A percentile compares a stretch with the other conserved stretches of the same genome.
These are phyloP conservation scores for Lippia alba DNA, from an alignment of 305 asterid species.

Conservation along the genomic window DNA sequence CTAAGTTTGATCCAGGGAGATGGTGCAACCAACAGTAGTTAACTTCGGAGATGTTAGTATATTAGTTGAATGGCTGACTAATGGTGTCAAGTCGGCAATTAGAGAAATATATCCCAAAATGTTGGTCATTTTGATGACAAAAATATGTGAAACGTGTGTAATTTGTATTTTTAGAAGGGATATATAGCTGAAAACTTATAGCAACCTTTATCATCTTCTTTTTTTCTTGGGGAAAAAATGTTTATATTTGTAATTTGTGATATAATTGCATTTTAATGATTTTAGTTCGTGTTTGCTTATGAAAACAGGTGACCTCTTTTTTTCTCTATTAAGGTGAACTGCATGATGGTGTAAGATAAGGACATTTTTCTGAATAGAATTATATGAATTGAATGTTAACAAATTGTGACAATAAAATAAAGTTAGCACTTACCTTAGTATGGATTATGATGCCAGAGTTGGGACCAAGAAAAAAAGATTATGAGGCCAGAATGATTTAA, in stretches of 20 bases:
- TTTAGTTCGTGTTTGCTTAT: neutral
- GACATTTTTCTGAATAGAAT: too few relatives aligned
- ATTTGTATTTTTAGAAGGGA: slow-evolving; percentile 33
- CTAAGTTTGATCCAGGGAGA: slow-evolving; percentile 22
- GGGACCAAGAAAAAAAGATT: too few relatives aligned
- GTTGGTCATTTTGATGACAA: slow-evolving; percentile 30
- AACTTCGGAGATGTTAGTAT: slow-evolving; percentile 31
- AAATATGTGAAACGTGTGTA: slow-evolving; percentile 24
- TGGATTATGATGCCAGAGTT: too few relatives aligned
- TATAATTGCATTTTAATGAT: neutral
- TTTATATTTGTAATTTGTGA: neutral
- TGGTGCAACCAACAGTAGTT: slow-evolving; percentile 36
- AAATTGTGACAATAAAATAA: too few relatives aligned
- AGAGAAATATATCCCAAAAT: slow-evolving; percentile 26
- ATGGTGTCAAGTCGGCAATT: slow-evolving; percentile 4
- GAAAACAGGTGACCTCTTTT: too few relatives aligned
- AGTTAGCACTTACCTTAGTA: too few relatives aligned
- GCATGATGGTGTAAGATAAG: neutral
- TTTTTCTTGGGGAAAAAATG: slow-evolving; percentile 12
- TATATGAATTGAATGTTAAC: too few relatives aligned
- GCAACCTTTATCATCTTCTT: neutral
- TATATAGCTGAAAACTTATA: slow-evolving; percentile 27
- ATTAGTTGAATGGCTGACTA: slow-evolving; percentile 27
- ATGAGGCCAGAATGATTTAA: too few relatives aligned
- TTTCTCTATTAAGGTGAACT: neutral